These are phyloP conservation scores for Golubevia sp. DNA, from an alignment of 1,284 basidiomycete genomes.

Conservation along the genomic window DNA sequence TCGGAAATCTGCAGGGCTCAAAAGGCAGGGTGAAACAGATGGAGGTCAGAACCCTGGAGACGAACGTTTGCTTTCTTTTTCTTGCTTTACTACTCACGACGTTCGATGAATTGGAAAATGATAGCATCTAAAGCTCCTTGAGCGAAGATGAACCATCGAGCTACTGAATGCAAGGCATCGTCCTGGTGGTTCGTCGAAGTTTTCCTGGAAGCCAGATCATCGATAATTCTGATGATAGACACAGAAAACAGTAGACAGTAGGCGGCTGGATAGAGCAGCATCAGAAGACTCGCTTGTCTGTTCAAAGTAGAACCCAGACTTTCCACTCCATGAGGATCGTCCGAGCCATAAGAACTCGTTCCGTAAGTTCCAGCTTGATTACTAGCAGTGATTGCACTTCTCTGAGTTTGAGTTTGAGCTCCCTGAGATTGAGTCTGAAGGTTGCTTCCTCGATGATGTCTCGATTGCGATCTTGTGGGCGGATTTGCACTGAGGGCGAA, in stretches of 20 bases:
- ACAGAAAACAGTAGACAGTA: conserved; percentile 42
- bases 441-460: no score
- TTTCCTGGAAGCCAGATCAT: conserved; percentile 14
- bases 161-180: conserved; percentile 21
- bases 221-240: conserved; percentile 32
- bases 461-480: no score
- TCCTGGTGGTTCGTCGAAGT: conserved; percentile 20
- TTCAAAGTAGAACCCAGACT: conserved; percentile 42
- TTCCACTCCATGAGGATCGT: conserved; percentile 26
- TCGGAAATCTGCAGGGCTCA: conserved; percentile 16
- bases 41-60: no score
- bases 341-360: no score
- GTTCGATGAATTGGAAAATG: conserved; percentile 50
- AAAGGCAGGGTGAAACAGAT: no score
- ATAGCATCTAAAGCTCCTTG: conserved; percentile 44
- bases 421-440: no score
- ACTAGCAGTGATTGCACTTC: no score
- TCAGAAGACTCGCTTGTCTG: conserved; percentile 36
- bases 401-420: no score
- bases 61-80: no score
- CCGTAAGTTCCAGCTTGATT: no score
- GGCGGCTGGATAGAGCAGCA: conserved; percentile 39
- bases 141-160: conserved; percentile 44
- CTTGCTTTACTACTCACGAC: conserved; percentile 1
- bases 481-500: no score